phyloP scores from a whole-genome alignment of 106 monocot genomes.

The Allium fistulosum region DNA sequence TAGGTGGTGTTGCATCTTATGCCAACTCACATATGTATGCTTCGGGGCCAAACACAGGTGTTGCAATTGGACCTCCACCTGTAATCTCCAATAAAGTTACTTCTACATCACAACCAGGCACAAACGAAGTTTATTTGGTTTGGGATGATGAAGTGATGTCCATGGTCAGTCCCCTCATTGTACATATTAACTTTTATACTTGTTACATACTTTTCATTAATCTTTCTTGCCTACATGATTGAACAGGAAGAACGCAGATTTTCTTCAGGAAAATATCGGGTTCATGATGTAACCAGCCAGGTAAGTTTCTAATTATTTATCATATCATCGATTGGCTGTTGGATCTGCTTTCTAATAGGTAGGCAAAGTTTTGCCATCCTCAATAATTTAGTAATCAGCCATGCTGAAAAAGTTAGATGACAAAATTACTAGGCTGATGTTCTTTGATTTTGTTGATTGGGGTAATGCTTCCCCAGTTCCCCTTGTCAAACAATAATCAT shows the following conservation, averaged over 20 bases:
- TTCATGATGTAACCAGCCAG: conserved; percentile 99
- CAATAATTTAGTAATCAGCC: no score
- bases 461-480: no score
- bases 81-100: conserved; percentile 76
- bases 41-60: conserved; percentile 82
- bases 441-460: no score
- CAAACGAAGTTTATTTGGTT: conserved; percentile 93
- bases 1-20: conserved; percentile 26
- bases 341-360: conserved; percentile 10
- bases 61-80: conserved; percentile 82
- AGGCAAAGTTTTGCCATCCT: conserved; percentile 6
- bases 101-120: conserved; percentile 39
- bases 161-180: conserved; percentile 44
- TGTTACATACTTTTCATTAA: neutral
- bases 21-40: conserved; percentile 66
- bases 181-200: neutral
- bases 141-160: conserved; percentile 99
- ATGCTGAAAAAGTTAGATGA: no score
- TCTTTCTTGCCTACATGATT: conserved; percentile 1
- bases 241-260: conserved; percentile 92
- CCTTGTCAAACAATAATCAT: no score
- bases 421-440: no score
- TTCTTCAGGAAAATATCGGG: conserved; percentile 86
- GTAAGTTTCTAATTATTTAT: conserved; percentile 66
- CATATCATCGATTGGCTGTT: conserved; percentile 23